Evolutionary conservation across 345 rosid genomes (phyloP), one percentile per base, ranked within the genome.

Genomic region (Linum usitatissimum): DNA sequence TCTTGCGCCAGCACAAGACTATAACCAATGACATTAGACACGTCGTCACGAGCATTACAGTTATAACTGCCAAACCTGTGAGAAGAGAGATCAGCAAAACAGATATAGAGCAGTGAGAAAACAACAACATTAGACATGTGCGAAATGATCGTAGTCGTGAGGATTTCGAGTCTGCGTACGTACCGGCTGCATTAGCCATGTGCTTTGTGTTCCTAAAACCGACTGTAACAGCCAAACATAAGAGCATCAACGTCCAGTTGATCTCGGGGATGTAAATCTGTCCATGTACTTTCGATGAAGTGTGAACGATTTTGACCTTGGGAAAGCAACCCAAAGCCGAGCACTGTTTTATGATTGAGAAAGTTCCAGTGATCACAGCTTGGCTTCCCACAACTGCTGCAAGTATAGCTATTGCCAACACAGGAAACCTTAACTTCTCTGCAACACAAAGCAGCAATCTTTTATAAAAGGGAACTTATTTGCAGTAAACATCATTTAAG

Each of bases 1-100:
- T 81, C 74, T 71, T 81, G 70, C 79, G 85, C 98, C 98, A 92
- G 48, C 87, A 81, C 42, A 87, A 71, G 70, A 84, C 75, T 66
- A 92, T 81, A 68, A 92, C 86, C 23, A 92, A 96, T 8, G 93
- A 86, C 93, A 87, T 89, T 66, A 89, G 89, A 75, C 87, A 89
- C 12, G 96, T 85, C 18, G 98, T 89, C 80, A 85, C 62, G 66
- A 92, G 78, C 88, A 87, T 89, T 39, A 85, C 96, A 7, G 91
- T 76, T 77, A 92, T 80, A 81, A 87, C 85, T 10, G 98, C 91
- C 76, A 92, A 81, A 68, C 98, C 96, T 92, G 95, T 30, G 68
- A 60, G 10, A 7, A 23, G 28, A 23, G 28, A 59, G 58, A 65
- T 74, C 63, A 17, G 54, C 21, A 60, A 62, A 65, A 66, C 19